phyloP scores from a whole-genome alignment of 2,329 filamentous ascomycete genomes.

The Zymoseptoria brevis region DNA sequence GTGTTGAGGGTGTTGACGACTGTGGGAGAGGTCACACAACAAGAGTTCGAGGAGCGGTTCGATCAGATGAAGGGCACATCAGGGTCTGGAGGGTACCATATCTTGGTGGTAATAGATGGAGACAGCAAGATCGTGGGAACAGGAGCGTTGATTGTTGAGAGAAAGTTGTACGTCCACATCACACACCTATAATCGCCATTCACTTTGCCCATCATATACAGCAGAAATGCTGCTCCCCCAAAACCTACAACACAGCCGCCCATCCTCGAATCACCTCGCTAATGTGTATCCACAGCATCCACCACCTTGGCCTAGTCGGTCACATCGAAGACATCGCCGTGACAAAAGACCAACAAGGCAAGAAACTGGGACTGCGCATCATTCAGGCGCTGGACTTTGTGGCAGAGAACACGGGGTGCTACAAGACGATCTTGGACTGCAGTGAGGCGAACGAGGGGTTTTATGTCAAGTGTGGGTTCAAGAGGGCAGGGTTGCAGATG shows the following conservation, averaged over 20 bases:
- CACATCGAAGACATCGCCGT: slow-evolving; percentile 99
- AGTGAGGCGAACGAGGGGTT: slow-evolving; percentile 94
- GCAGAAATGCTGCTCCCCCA: neutral
- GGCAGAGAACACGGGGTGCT: slow-evolving; percentile 82
- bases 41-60: slow-evolving; percentile 70
- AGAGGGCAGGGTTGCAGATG: slow-evolving; percentile 89
- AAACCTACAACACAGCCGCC: neutral
- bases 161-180: slow-evolving; percentile 65
- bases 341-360: slow-evolving; percentile 89
- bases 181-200: neutral
- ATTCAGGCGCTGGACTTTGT: slow-evolving; percentile 91
- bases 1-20: slow-evolving; percentile 86
- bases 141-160: slow-evolving; percentile 82
- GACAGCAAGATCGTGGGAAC: slow-evolving; percentile 72
- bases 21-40: slow-evolving; percentile 74
- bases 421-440: slow-evolving; percentile 95
- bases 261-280: neutral
- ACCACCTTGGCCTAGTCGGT: slow-evolving; percentile 72
- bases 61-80: slow-evolving; percentile 58
- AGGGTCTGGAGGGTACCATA: slow-evolving; percentile 68
- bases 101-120: slow-evolving; percentile 76
- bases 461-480: slow-evolving; percentile 96
- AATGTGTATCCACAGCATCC: slow-evolving; percentile 44
- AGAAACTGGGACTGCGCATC: slow-evolving; percentile 86
- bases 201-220: neutral